A percentile compares a stretch with the other conserved stretches of the same genome.
Conservation (phyloP, 1,284 basidiomycete genomes). For the Apiotrichum mycotoxinovorans region DNA sequence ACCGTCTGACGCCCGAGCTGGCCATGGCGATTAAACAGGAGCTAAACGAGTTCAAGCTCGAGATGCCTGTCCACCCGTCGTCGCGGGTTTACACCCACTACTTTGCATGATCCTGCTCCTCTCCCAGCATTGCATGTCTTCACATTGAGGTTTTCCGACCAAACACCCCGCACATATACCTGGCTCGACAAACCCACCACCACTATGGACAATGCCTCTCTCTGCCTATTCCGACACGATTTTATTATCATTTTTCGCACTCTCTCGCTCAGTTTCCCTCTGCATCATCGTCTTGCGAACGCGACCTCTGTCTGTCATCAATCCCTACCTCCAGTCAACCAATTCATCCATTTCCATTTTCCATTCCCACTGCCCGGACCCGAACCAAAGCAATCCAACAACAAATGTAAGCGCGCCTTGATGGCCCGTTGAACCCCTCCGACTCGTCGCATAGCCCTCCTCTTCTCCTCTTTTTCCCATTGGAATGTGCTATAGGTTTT, state of each 20-base stretch:
- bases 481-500: constrained; percentile 11
- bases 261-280: not conserved
- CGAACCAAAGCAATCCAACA: not conserved
- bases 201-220: not conserved
- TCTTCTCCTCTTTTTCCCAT: constrained; percentile 3
- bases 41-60: constrained; percentile 95
- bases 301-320: not conserved
- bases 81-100: constrained; percentile 75
- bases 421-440: not conserved
- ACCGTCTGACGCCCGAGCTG: constrained; percentile 85
- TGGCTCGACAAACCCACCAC: not conserved
- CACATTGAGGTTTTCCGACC: not conserved
- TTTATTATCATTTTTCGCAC: not conserved
- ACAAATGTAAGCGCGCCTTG: not conserved
- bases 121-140: constrained; percentile 1
- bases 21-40: constrained; percentile 96
- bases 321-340: not conserved
- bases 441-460: not conserved
- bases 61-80: constrained; percentile 91
- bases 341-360: not conserved
- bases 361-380: no score
- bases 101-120: constrained; percentile 55
- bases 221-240: not conserved
- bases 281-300: not conserved
- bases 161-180: not conserved